Evolutionary conservation across 345 rosid genomes (phyloP).

Genomic region (Lumnitzera racemosa): DNA sequence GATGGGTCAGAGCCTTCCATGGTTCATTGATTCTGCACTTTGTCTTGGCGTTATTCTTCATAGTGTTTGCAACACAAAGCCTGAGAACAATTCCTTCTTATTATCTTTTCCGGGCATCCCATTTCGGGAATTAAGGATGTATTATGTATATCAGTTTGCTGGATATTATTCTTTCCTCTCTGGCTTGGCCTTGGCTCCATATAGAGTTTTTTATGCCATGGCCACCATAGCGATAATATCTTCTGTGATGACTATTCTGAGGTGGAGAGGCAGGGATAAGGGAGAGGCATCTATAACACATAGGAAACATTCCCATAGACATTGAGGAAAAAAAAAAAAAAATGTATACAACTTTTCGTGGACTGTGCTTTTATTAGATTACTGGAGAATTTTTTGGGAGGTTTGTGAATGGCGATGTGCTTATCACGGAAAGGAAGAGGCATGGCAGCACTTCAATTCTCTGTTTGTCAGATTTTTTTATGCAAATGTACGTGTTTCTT

Average conservation of each 20-base stretch:
- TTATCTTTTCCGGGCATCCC: slow-evolving; percentile 37
- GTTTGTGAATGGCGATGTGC: too few species aligned
- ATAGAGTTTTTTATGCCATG: slow-evolving; percentile 67
- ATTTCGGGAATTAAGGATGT: slow-evolving; percentile 41
- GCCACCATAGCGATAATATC: slow-evolving; percentile 61
- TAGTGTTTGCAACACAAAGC: slow-evolving; percentile 49
- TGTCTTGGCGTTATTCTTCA: slow-evolving; percentile 66
- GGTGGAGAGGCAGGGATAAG: slow-evolving; percentile 40
- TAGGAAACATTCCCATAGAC: slow-evolving; percentile 75
- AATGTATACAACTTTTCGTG: neutral
- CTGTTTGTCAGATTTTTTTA: too few species aligned
- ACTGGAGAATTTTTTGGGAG: too few species aligned
- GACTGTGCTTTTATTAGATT: too few species aligned
- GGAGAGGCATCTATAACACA: slow-evolving; percentile 45
- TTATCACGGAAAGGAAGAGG: too few species aligned
- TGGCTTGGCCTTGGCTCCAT: slow-evolving; percentile 73
- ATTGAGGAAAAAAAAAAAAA: slow-evolving; percentile 20
- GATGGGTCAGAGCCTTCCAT: slow-evolving; percentile 65
- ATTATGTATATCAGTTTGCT: slow-evolving; percentile 46
- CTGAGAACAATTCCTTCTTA: slow-evolving; percentile 40
- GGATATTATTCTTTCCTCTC: slow-evolving; percentile 64
- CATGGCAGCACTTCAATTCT: too few species aligned
- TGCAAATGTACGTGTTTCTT: too few species aligned
- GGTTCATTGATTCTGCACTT: slow-evolving; percentile 72
- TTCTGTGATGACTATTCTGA: slow-evolving; percentile 36